These are phyloP conservation scores for Candida odintsovae DNA, from an alignment of 805 yeast species.

Conservation along the genomic window DNA sequence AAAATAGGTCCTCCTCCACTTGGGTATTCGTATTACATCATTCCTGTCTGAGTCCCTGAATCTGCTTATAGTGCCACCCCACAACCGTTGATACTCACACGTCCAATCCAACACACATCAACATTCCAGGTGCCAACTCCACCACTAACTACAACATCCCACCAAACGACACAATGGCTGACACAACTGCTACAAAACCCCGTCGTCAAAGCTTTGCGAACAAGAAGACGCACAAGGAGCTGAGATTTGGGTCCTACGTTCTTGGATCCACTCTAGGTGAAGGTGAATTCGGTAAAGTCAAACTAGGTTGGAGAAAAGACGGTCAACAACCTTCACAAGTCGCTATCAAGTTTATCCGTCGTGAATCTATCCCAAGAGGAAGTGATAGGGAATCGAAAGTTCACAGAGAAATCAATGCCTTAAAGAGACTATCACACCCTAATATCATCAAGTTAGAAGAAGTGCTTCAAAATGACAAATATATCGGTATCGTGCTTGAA, in stretches of 20 bases:
- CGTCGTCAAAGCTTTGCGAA: constrained; percentile 23
- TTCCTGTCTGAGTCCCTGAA: neutral
- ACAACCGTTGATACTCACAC: neutral
- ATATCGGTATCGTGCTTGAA: constrained; percentile 93
- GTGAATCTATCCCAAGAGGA: constrained; percentile 83
- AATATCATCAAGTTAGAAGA: constrained; percentile 89
- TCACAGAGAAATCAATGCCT: constrained; percentile 87
- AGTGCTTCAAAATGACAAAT: constrained; percentile 88
- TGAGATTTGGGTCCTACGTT: constrained; percentile 83
- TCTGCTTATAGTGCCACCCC: neutral
- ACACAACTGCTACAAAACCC: constrained; percentile 9
- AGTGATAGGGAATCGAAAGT: constrained; percentile 84
- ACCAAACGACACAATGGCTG: constrained; percentile 3
- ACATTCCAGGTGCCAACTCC: neutral
- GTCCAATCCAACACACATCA: neutral
- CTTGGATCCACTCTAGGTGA: constrained; percentile 94
- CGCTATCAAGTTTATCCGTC: constrained; percentile 86
- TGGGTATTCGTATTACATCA: neutral
- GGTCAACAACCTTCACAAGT: constrained; percentile 68
- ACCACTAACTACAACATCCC: neutral
- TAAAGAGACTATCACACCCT: constrained; percentile 84
- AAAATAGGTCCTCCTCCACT: neutral
- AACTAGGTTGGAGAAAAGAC: constrained; percentile 90
- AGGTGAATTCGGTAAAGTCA: constrained; percentile 98
- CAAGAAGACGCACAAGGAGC: constrained; percentile 49